Percentiles rank a stretch among this genome's conserved stretches.
Evolutionary conservation across 1,284 basidiomycete genomes (phyloP).

Genomic region (Inonotus hispidus): DNA sequence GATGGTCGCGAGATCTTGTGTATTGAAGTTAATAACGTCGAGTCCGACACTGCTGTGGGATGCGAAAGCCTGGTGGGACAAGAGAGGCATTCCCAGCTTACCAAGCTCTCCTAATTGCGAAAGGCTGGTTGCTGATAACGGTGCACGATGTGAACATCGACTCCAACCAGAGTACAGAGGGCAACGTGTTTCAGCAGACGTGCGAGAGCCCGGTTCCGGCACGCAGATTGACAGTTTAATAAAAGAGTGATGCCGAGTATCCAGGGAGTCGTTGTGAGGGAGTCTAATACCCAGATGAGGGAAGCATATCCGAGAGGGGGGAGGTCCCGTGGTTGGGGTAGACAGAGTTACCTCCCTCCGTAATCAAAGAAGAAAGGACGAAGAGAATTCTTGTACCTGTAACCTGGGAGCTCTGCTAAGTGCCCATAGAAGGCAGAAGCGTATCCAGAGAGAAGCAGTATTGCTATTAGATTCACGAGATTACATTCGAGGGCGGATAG

Average conservation of each 20-base stretch:
- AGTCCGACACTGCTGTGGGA: not conserved
- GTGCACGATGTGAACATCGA: not conserved
- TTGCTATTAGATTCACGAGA: not conserved
- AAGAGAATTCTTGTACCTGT: slow-evolving; percentile 1
- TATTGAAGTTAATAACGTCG: too few relatives aligned
- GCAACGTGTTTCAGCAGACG: not conserved
- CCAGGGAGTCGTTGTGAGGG: not conserved
- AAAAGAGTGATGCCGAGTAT: not conserved
- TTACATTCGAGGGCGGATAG: not conserved
- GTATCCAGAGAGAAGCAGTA: not conserved
- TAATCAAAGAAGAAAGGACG: not conserved
- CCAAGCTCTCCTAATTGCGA: too few relatives aligned
- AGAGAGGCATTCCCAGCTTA: too few relatives aligned
- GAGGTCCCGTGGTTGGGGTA: not conserved
- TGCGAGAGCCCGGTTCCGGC: not conserved
- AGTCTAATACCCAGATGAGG: not conserved
- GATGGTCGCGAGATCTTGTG: not conserved
- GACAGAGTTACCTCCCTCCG: not conserved
- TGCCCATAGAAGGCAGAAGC: not conserved
- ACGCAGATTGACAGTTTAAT: not conserved
- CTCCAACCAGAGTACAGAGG: not conserved
- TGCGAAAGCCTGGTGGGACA: too few relatives aligned
- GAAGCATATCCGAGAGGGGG: not conserved
- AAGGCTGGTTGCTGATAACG: too few relatives aligned
- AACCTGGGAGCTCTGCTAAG: not conserved